Evolutionary conservation across 2,329 filamentous ascomycete species (phyloP).

Genomic region (Chaetoscypha palmicola): DNA sequence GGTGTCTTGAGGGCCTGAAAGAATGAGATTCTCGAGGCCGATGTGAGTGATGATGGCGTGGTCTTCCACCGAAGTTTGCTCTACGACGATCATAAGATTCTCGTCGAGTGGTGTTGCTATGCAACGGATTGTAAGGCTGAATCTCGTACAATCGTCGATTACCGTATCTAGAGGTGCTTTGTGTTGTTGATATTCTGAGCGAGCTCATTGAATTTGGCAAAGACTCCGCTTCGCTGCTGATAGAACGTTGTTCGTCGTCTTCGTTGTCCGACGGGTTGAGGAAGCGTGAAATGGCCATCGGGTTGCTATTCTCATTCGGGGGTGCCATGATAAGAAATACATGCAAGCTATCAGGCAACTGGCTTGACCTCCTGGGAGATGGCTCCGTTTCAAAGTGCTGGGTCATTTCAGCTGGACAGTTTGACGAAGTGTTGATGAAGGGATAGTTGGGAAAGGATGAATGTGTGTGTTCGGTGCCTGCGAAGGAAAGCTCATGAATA

Average conservation of each 20-base stretch:
- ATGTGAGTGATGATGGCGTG: neutral
- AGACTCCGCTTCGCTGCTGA: neutral
- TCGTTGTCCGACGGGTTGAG: conserved; percentile 2
- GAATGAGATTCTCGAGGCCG: neutral
- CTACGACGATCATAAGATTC: neutral
- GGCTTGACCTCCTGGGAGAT: neutral
- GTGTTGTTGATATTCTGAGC: neutral
- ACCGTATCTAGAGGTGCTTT: neutral
- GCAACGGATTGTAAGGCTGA: neutral
- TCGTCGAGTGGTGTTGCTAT: neutral
- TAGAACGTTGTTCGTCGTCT: neutral
- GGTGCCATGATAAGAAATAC: neutral
- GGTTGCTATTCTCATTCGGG: neutral
- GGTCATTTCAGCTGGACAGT: no score
- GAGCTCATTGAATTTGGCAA: neutral
- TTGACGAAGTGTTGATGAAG: neutral
- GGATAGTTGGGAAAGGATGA: no score
- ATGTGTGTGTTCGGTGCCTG: no score
- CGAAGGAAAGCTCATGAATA: no score
- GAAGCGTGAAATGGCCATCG: conserved; percentile 3
- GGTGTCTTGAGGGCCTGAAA: neutral
- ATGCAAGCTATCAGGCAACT: neutral
- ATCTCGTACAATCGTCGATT: neutral
- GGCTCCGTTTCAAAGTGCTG: no score
- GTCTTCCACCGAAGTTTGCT: neutral